Conservation (phyloP, 2,329 filamentous ascomycete species). For the Endocalyx cinctus region DNA sequence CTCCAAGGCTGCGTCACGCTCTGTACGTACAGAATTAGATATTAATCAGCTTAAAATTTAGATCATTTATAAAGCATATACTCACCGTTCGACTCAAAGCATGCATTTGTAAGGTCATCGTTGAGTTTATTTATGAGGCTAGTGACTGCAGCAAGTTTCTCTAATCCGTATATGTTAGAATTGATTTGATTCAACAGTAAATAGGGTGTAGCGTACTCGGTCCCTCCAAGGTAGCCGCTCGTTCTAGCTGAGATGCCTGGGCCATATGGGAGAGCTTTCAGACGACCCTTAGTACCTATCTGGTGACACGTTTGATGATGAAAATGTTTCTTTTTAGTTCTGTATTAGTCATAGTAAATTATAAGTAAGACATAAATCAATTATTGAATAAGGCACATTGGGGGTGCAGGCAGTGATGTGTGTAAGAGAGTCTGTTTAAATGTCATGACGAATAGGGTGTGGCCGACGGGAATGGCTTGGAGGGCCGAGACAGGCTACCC, state of each 20-base stretch:
- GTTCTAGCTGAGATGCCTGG: conserved; percentile 9
- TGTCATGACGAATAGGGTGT: no score
- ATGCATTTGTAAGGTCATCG: conserved; percentile 56
- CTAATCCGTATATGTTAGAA: conserved; percentile 35
- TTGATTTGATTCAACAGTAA: no score
- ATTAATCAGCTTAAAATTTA: conserved; percentile 1
- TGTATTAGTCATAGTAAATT: no score
- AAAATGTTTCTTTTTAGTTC: no score
- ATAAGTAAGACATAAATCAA: no score
- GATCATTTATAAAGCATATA: conserved; percentile 6
- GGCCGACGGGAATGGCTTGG: no score
- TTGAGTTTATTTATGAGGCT: conserved; percentile 58
- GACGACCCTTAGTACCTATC: no score
- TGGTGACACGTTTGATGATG: no score
- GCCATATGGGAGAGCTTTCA: conserved; percentile 15
- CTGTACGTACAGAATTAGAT: conserved; percentile 25
- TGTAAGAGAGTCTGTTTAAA: no score
- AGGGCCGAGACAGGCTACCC: no score
- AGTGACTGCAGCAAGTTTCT: conserved; percentile 65
- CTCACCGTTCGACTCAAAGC: conserved; percentile 57
- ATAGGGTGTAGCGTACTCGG: conserved; percentile 35
- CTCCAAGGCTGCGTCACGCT: conserved; percentile 57
- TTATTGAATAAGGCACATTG: no score
- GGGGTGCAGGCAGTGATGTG: no score
- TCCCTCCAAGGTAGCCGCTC: conserved; percentile 29